A percentile compares a stretch with the other conserved stretches of the same genome.
Evolutionary conservation across 345 rosid genomes (phyloP).

Genomic region (Cardamine occulta): DNA sequence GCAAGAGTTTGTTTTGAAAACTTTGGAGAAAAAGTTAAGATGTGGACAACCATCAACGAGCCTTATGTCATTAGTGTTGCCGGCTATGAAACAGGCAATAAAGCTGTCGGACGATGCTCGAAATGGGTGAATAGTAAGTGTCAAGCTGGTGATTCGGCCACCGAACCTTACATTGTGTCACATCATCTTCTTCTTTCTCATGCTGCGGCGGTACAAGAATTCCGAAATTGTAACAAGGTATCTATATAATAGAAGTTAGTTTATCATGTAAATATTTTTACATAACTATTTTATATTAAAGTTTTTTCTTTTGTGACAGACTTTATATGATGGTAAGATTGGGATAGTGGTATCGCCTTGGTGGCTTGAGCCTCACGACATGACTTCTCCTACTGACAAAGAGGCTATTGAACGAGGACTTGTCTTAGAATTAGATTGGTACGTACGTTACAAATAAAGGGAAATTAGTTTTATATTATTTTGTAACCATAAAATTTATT

Average conservation of each 20-base stretch:
- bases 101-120: slow-evolving; percentile 46
- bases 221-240: slow-evolving; percentile 35
- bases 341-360: slow-evolving; percentile 37
- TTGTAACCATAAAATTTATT: not conserved
- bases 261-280: not conserved
- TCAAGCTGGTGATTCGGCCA: slow-evolving; percentile 42
- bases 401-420: slow-evolving; percentile 36
- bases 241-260: too few relatives aligned
- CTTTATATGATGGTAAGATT: slow-evolving; percentile 36
- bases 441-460: not conserved
- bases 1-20: slow-evolving; percentile 48
- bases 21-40: slow-evolving; percentile 54
- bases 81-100: slow-evolving; percentile 40
- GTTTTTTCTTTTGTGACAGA: not conserved
- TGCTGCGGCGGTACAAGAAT: slow-evolving; percentile 39
- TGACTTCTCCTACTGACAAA: slow-evolving; percentile 27
- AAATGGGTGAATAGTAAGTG: slow-evolving; percentile 34
- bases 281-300: too few relatives aligned
- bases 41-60: slow-evolving; percentile 59
- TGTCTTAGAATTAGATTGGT: slow-evolving; percentile 27
- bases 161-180: slow-evolving; percentile 38
- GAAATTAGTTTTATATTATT: not conserved
- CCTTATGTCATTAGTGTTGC: slow-evolving; percentile 39
- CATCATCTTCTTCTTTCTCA: slow-evolving; percentile 45
- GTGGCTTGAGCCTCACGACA: slow-evolving; percentile 38